A percentile compares a stretch with the other conserved stretches of the same genome.
These are phyloP conservation scores for Wickerhamiella azyma DNA, from an alignment of 805 yeast genomes.

Conservation along the genomic window DNA sequence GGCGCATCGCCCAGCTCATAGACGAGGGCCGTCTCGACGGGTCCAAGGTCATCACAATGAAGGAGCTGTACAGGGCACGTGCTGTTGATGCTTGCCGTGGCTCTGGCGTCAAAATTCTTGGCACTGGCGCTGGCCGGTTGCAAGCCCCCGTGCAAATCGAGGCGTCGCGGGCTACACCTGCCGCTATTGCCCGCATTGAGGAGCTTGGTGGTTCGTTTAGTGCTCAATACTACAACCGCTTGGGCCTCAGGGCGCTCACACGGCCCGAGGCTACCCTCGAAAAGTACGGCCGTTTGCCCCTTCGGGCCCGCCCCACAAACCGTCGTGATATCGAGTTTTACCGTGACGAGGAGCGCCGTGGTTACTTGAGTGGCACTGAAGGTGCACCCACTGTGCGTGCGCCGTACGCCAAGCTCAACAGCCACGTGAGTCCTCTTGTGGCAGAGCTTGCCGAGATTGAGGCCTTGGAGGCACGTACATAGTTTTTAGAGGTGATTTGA, in stretches of 20 bases:
- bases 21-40: conserved; percentile 49
- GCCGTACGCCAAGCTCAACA: conserved; percentile 11
- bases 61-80: conserved; percentile 62
- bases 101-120: conserved; percentile 74
- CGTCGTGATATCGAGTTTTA: conserved; percentile 71
- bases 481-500: no score
- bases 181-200: conserved; percentile 65
- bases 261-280: conserved; percentile 55
- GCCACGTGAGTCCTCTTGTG: conserved; percentile 16
- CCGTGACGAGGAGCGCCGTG: conserved; percentile 55
- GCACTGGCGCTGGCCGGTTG: conserved; percentile 37
- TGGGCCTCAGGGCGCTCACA: conserved; percentile 63
- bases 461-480: conserved; percentile 10
- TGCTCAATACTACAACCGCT: conserved; percentile 52
- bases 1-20: conserved; percentile 57
- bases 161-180: conserved; percentile 65
- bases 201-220: conserved; percentile 58
- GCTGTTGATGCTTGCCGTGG: conserved; percentile 49
- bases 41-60: conserved; percentile 45
- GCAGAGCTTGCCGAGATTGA: conserved; percentile 15
- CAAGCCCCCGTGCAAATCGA: conserved; percentile 57
- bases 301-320: conserved; percentile 73
- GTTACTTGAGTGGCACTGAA: conserved; percentile 67
- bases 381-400: conserved; percentile 24
- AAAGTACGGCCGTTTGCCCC: conserved; percentile 67